A percentile compares a stretch with the other conserved stretches of the same genome.
phyloP scores from a whole-genome alignment of 257 asterid species.

The Solanum bulbocastanum region DNA sequence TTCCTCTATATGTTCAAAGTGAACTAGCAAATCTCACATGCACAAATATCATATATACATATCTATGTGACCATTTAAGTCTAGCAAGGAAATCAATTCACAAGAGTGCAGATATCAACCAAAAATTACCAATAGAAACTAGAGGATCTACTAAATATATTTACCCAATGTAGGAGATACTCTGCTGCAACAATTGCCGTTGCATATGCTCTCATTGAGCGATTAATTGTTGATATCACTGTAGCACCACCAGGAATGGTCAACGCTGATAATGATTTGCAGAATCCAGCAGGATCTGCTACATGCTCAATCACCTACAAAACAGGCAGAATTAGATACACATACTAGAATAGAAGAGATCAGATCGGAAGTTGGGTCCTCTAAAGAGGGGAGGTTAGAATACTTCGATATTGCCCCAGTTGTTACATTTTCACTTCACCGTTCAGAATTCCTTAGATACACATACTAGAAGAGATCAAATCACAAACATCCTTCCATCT shows the following conservation, averaged over 20 bases:
- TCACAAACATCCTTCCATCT: neutral
- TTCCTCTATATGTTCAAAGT: neutral
- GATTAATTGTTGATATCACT: conserved; percentile 77
- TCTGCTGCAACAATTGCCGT: conserved; percentile 71
- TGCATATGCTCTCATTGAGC: conserved; percentile 95
- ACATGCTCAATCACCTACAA: conserved; percentile 93
- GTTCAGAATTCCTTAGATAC: neutral
- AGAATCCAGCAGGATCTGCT: conserved; percentile 77
- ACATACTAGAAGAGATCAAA: neutral
- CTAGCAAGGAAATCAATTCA: neutral
- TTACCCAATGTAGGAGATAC: conserved; percentile 77
- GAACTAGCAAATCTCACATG: neutral
- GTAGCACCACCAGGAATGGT: conserved; percentile 62
- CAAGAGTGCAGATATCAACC: neutral
- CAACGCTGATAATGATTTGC: conserved; percentile 82
- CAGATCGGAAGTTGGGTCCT: neutral
- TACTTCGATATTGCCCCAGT: neutral
- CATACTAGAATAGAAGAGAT: neutral
- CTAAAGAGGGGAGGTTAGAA: neutral
- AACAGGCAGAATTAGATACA: neutral
- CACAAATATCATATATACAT: neutral
- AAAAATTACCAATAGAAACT: neutral
- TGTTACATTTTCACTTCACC: neutral
- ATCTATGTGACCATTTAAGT: neutral
- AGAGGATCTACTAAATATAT: neutral